Evolutionary conservation across 2,329 filamentous ascomycete species (phyloP).

Genomic region (Diaporthe batatas): DNA sequence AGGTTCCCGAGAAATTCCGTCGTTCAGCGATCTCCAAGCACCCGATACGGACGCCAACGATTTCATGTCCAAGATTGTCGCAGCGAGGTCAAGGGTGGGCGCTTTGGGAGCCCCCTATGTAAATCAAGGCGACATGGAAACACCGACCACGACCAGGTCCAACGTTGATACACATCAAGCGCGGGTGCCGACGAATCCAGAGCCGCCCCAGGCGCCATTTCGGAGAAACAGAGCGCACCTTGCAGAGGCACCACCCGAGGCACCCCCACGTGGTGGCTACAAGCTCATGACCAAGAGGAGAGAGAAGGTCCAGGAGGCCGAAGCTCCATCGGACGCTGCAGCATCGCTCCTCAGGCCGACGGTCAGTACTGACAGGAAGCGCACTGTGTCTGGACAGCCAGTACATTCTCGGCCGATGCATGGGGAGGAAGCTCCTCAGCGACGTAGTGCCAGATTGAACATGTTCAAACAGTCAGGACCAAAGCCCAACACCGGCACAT

Average conservation of each 20-base stretch:
- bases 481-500: conserved; percentile 71
- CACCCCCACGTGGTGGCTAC: conserved; percentile 75
- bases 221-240: conserved; percentile 67
- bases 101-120: conserved; percentile 53
- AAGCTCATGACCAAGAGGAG: conserved; percentile 61
- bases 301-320: conserved; percentile 55
- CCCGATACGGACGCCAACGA: conserved; percentile 64
- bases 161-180: conserved; percentile 53
- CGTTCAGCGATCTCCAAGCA: conserved; percentile 56
- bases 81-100: conserved; percentile 62
- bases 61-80: conserved; percentile 68
- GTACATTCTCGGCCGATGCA: conserved; percentile 65
- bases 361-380: conserved; percentile 78
- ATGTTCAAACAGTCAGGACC: conserved; percentile 77
- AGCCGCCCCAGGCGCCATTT: conserved; percentile 65
- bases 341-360: conserved; percentile 56
- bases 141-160: conserved; percentile 66
- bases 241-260: conserved; percentile 67
- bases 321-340: conserved; percentile 58
- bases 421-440: conserved; percentile 72
- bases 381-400: conserved; percentile 90
- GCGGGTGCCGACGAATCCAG: conserved; percentile 51
- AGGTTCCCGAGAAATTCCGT: conserved; percentile 56
- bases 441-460: conserved; percentile 79
- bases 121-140: conserved; percentile 72